Evolutionary conservation across 169 alveolate species (phyloP), one percentile per base, ranked within the genome.

Genomic region (Eimeria falciformis): DNA sequence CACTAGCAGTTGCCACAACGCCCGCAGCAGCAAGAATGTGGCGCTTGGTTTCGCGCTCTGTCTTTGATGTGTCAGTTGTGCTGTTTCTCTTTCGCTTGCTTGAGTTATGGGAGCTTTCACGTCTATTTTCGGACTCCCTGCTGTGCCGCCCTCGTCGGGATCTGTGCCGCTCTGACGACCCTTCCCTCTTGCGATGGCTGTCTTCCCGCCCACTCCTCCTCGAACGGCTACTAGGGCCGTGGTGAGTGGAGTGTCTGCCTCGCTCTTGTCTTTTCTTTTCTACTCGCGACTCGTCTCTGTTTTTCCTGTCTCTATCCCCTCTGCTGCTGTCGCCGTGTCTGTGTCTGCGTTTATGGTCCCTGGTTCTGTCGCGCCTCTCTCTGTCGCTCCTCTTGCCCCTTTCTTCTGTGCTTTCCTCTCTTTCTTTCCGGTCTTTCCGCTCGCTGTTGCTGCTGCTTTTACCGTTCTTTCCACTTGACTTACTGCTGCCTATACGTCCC

Each of bases 361-460:
- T 12, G 3, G 17, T 23, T 62, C 6, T n/a, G 17, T 1, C 3
- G 73, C 6, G 3, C 14, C 73, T 62, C 29, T 62, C 73, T 23
- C 3, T 62, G 73, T 23, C 73, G 73, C 23, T n/a, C 29, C 73
- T 62, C 29, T 23, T 62, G 40, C 40, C 40, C 40, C 40, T 18
- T 53, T 62, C 73, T 62, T 12, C 73, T 62, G 14, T 18, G 17
- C 37, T 62, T 27, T 17, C 73, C 14, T 62, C 73, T 5, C 73
- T 12, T 23, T 17, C 73, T 12, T 23, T 12, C 73, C 23, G 17
- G 73, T 62, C 40, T 11, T 1, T 11, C 73, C 73, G n/a, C 29
- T 62, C 14, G 73, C 73, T 62, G 3, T n/a, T 23, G 73, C 73
- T 23, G 73, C 73, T 62, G 73, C 43, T 62, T 12, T n/a, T 62